Evolutionary conservation across 805 yeast genomes (phyloP), one percentile per base, ranked within the genome.

Genomic region (Huiozyma sinensis): DNA sequence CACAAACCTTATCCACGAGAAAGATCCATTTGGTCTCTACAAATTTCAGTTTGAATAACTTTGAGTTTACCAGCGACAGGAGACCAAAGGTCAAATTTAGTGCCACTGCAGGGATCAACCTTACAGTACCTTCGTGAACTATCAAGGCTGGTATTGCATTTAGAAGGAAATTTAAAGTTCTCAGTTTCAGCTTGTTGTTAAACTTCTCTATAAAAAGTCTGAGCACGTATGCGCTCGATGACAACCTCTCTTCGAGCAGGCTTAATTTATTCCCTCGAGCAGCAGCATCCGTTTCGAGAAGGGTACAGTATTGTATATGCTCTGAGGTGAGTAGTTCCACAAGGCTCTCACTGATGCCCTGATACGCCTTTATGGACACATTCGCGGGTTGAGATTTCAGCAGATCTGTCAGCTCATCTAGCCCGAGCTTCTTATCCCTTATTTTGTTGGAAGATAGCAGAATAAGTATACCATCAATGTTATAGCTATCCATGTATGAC

Each of bases 341-440:
- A 11, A 63, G 42, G 5, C 55, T 47, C 41, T 67, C 58, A 34
- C 57, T 30, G 9, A 63, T 46, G 2, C 56, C 34, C 5, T 44
- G 45, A 5, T 63, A 41, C 6, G 42, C 28, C 34, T 55, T 64
- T 1, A 50, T 39, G 1, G 56, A 54, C 12, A 53, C 47, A 35
- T 32, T 41, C 39, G 42, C 53, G 24, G 60, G 62, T 28, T 44
- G 38, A 44, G 50, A 53, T 47, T 47, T 54, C 44, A 49, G 44
- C 5, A 50, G 57, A 41, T 56, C 62, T 8, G 68, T 68, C 28
- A 76, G 50, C 28, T 57, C 63, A 17, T 57, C 56, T 7, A 80
- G 52, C 0, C 75, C 82, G 40, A 72, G 76, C 48, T 66, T 75
- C 34, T 85, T 62, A 10, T 77, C 83, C 48, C 71, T 72, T 31